Conservation (phyloP, 768 basidiomycete genomes). For the Termitomyces sp. region DNA sequence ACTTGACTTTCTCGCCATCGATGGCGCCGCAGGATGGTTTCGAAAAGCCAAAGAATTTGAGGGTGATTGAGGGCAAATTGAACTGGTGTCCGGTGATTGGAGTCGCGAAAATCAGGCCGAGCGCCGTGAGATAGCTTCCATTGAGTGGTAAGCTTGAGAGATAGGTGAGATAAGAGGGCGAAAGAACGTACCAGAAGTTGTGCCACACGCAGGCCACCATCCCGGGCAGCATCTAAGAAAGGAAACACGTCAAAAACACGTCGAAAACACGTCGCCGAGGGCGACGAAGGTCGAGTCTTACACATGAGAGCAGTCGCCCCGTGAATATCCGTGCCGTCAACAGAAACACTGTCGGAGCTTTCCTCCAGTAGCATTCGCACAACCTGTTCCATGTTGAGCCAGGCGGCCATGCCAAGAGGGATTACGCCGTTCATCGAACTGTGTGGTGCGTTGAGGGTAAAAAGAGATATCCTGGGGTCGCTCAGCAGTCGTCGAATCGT, state of each 20-base stretch:
- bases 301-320: constrained; percentile 84
- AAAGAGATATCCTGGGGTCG: constrained; percentile 57
- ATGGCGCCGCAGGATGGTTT: constrained; percentile 55
- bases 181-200: constrained; percentile 49
- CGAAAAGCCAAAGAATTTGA: constrained; percentile 64
- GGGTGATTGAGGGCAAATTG: constrained; percentile 65
- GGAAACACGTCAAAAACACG: constrained; percentile 9
- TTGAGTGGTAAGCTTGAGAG: constrained; percentile 1
- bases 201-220: constrained; percentile 65
- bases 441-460: constrained; percentile 72
- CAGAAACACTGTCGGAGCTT: constrained; percentile 56
- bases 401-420: constrained; percentile 74
- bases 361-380: constrained; percentile 64
- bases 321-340: constrained; percentile 69
- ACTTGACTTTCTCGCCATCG: constrained; percentile 60
- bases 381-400: constrained; percentile 59
- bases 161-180: neutral
- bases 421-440: constrained; percentile 67
- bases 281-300: constrained; percentile 32
- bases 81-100: constrained; percentile 65
- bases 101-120: constrained; percentile 67
- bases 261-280: constrained; percentile 16
- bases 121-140: constrained; percentile 62
- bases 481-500: constrained; percentile 51
- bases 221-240: constrained; percentile 66